These are phyloP conservation scores for Elsinoe australis DNA, from an alignment of 2,329 filamentous ascomycete species.

Conservation along the genomic window DNA sequence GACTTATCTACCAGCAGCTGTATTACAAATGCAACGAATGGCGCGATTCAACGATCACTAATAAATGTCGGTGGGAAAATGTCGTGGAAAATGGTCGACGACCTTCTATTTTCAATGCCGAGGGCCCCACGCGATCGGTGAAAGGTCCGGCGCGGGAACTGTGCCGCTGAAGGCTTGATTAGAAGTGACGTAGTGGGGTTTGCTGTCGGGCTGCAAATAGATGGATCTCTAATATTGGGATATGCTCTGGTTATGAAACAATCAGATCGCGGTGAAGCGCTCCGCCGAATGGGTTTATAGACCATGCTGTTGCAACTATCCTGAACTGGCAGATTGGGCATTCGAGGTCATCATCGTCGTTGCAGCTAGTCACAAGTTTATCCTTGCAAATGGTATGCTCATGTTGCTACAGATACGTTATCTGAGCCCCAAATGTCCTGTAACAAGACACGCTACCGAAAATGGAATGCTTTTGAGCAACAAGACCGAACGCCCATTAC, in stretches of 20 bases:
- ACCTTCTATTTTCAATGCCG: not conserved
- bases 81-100: not conserved
- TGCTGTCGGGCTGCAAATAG: too few species aligned
- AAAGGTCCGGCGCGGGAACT: not conserved
- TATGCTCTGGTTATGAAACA: too few species aligned
- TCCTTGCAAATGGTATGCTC: too few species aligned
- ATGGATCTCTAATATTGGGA: too few species aligned
- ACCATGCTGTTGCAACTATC: too few species aligned
- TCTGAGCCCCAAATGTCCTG: too few species aligned
- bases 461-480: not conserved
- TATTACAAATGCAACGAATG: conserved; percentile 8
- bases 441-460: not conserved
- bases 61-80: conserved; percentile 1
- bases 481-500: not conserved
- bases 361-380: not conserved
- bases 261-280: too few species aligned
- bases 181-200: too few species aligned
- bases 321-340: too few species aligned
- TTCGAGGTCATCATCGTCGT: not conserved
- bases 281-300: too few species aligned
- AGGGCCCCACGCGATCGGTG: not conserved
- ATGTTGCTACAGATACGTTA: too few species aligned
- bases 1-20: not conserved
- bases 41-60: conserved; percentile 6
- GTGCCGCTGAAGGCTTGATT: not conserved